A percentile compares a stretch with the other conserved stretches of the same genome.
These are phyloP conservation scores for Patellaria atrata DNA, from an alignment of 495 filamentous ascomycete species.

Conservation along the genomic window DNA sequence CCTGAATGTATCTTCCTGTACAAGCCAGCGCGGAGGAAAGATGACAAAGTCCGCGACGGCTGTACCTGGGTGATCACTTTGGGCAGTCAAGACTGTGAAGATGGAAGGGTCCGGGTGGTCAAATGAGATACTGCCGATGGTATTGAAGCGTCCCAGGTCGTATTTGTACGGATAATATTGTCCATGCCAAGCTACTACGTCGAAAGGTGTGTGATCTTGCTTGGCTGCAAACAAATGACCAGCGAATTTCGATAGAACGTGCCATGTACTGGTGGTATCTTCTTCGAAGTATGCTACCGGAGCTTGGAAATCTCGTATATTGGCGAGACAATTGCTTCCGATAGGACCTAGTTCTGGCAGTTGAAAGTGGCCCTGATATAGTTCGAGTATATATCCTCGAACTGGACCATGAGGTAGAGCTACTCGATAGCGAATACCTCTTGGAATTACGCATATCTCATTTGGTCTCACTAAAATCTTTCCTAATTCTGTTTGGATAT, in stretches of 20 bases:
- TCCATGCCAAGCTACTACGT: conserved; percentile 75
- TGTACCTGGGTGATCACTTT: conserved; percentile 49
- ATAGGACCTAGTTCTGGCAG: conserved; percentile 85
- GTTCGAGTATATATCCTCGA: conserved; percentile 74
- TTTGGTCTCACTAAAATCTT: conserved; percentile 70
- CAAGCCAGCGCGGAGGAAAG: conserved; percentile 71
- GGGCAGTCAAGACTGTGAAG: conserved; percentile 66
- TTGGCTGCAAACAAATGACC: conserved; percentile 60
- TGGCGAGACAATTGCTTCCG: conserved; percentile 75
- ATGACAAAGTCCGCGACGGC: conserved; percentile 73
- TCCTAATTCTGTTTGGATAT: conserved; percentile 78
- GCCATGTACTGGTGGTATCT: conserved; percentile 36
- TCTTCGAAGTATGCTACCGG: conserved; percentile 67
- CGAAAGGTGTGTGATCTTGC: conserved; percentile 64
- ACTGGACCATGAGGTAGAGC: conserved; percentile 49
- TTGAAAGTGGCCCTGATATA: conserved; percentile 72
- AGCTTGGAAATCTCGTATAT: conserved; percentile 76
- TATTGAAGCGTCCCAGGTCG: conserved; percentile 68
- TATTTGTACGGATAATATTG: conserved; percentile 79
- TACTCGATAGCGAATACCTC: conserved; percentile 68
- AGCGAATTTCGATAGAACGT: conserved; percentile 62
- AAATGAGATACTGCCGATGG: conserved; percentile 55
- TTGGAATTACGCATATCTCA: conserved; percentile 79
- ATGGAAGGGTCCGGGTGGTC: conserved; percentile 78
- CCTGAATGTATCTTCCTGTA: conserved; percentile 63